Evolutionary conservation across 768 basidiomycete species (phyloP), one percentile per base, ranked within the genome.

Genomic region (Harrya chromipes): DNA sequence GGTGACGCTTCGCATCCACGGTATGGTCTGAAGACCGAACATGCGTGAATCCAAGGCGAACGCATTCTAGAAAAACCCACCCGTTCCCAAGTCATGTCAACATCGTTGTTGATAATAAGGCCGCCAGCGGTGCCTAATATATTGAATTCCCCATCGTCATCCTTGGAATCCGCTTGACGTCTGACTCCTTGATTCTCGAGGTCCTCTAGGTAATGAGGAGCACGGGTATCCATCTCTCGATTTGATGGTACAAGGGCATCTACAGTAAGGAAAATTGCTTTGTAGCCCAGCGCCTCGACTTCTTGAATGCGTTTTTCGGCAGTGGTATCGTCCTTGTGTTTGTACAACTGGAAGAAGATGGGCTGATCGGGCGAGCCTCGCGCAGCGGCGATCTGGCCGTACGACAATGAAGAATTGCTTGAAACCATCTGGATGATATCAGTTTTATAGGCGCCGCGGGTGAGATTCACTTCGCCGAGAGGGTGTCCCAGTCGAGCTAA

Each of bases 241-340:
- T 92, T 93, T 9, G 89, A 86, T 2, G 85, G 74, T 35, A 87
- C 81, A n/a, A 90, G 74, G 0, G 90, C 88, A 68, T 97, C 94
- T 3, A 95, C 93, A 2, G 94, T 97, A 47, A 97, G 74, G 65
- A 91, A 91, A 50, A 97, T 88, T 1, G 89, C 92, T 41, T 85
- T 90, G 68, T 87, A 94, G 0, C 91, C 90, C 4, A 89, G 68
- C 26, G 67, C 63, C 50, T 87, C 85, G 19, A 91, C 79, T 43
- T 88, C 82, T 40, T 77, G 75, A 14, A 97, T 77, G 24, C 89
- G 80, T 53, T 77, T 74, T 61, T 82, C 83, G 2, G 91, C 90
- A 31, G 76, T 73, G 13, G 68, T 60, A 49, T 90, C 79, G 60
- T 89, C 75, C 38, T 73, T 72, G 69, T 92, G 82, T 60, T 95